Conservation (phyloP, 1,284 basidiomycete genomes). For the Coniferiporia sulphurascens region DNA sequence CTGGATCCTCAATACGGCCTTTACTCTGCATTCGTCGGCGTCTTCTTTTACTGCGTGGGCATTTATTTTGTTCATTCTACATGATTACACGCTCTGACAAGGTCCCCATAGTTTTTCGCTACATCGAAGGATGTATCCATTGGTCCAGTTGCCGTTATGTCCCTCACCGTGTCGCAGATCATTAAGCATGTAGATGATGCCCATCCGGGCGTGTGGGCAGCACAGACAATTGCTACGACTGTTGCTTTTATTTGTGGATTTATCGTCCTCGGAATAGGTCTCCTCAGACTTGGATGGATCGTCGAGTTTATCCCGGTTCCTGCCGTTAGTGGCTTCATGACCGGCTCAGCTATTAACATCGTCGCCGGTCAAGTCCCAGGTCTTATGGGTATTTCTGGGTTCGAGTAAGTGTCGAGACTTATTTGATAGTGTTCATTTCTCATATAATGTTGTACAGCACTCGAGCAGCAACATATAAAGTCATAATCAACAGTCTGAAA, state of each 20-base stretch:
- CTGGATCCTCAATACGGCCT: conserved; percentile 87
- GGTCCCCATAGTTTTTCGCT: conserved; percentile 65
- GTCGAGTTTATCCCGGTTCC: conserved; percentile 93
- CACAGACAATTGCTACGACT: conserved; percentile 78
- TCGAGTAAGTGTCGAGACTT: conserved; percentile 53
- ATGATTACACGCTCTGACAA: conserved; percentile 23
- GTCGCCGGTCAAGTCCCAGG: conserved; percentile 81
- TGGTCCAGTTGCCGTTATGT: conserved; percentile 97
- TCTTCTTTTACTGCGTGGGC: conserved; percentile 73
- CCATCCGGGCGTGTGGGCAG: conserved; percentile 52
- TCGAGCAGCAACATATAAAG: conserved; percentile 77
- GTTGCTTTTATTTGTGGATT: conserved; percentile 89
- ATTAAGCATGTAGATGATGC: conserved; percentile 58
- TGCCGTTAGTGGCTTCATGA: conserved; percentile 92
- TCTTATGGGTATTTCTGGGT: conserved; percentile 79
- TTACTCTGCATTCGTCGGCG: conserved; percentile 93
- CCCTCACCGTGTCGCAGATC: conserved; percentile 82
- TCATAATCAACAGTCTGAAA: conserved; percentile 92
- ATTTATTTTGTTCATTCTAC: conserved; percentile 19
- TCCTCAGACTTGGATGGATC: conserved; percentile 92
- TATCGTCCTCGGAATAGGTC: conserved; percentile 88
- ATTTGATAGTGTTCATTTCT: conserved; percentile 6
- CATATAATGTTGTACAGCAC: conserved; percentile 47
- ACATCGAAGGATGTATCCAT: conserved; percentile 96
- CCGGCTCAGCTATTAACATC: conserved; percentile 87